Evolutionary conservation across 768 basidiomycete genomes (phyloP), one percentile per base, ranked within the genome.

Genomic region (Obba rivulosa): DNA sequence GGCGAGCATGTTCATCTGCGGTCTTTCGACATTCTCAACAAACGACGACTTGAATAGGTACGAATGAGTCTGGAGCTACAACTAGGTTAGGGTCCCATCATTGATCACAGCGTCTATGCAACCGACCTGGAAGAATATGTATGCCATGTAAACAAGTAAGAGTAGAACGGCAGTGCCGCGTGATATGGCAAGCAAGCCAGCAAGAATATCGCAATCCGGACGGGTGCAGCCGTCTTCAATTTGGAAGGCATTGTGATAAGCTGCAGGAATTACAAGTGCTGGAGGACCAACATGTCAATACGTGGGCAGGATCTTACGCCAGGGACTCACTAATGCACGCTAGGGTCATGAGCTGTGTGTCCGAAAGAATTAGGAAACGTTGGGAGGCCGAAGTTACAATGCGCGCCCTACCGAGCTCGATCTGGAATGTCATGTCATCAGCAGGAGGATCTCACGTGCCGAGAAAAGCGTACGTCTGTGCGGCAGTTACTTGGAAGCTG

Each of bases 181-280:
- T 3, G 87, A 90, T 40, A 95, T 86, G 28, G 28, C 28, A 31
- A 31, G 28, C 28, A 31, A 7, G 7, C 13, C 13, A 31, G 28
- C 28, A 31, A 31, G 28, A 5, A 13, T 5, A 7, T 31, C 13
- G 28, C 5, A 31, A 13, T 31, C 28, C n/a, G n/a, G n/a, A n/a
- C n/a, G n/a, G n/a, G n/a, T n/a, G n/a, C n/a, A n/a, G n/a, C n/a
- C n/a, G n/a, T n/a, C n/a, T n/a, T n/a, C n/a, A n/a, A n/a, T n/a
- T n/a, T n/a, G n/a, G n/a, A n/a, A n/a, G 18, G 80, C 72, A 57
- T 71, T 77, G 55, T 79, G 73, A 56, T 90, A 95, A 3, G 92
- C 92, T 35, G 93, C 92, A 25, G 92, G 92, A 49, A 95, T 88
- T 57, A 95, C 83, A 34, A 96, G 79, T 35, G 91, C 86, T 75